phyloP scores from a whole-genome alignment of 305 asterid genomes.

The Euphrasia arctica region DNA sequence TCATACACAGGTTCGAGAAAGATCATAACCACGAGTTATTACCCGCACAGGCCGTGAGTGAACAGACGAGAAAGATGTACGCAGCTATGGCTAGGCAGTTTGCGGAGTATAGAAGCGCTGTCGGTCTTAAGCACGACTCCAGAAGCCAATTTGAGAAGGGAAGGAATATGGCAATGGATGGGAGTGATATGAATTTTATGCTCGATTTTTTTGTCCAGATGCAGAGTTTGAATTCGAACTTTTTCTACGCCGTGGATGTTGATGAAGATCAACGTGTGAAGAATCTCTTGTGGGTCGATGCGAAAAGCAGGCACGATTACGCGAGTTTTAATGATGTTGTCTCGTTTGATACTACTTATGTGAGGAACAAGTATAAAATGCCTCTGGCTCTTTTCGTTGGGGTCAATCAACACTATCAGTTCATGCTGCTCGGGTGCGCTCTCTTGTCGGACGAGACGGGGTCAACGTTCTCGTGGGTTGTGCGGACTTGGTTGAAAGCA shows the following conservation, averaged over 20 bases:
- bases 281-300: conserved; percentile 45
- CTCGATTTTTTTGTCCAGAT: conserved; percentile 38
- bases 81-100: too few species aligned
- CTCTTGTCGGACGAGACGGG: conserved; percentile 39
- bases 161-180: conserved; percentile 26
- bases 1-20: conserved; percentile 35
- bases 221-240: conserved; percentile 44
- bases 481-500: conserved; percentile 54
- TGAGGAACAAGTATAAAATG: conserved; percentile 34
- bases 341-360: conserved; percentile 42
- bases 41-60: conserved; percentile 23
- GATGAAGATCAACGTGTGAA: conserved; percentile 34
- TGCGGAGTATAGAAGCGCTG: too few species aligned
- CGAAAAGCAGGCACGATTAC: conserved; percentile 43
- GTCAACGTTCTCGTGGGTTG: conserved; percentile 40
- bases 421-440: conserved; percentile 48
- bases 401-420: conserved; percentile 47
- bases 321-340: conserved; percentile 42
- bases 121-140: too few species aligned
- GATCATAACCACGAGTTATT: conserved; percentile 45
- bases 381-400: conserved; percentile 48
- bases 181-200: conserved; percentile 35
- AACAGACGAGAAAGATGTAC: too few species aligned
- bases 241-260: conserved; percentile 39
- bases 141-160: conserved; percentile 14